Percentiles rank a stretch among this genome's conserved stretches.
phyloP scores from a whole-genome alignment of 2,329 filamentous ascomycete species.

The Arthrobotrys megalospora region DNA sequence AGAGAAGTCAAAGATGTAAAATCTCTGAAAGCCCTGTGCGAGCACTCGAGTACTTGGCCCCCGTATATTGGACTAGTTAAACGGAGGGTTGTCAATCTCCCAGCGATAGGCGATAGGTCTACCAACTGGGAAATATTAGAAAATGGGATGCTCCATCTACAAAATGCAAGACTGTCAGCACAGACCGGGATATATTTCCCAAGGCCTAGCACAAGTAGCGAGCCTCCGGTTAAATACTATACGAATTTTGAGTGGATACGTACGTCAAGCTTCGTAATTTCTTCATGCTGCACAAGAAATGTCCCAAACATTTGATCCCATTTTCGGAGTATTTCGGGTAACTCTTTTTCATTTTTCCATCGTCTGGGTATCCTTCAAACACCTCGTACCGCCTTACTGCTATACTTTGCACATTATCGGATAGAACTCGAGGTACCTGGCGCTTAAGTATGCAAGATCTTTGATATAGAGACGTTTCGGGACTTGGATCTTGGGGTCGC shows the following conservation, averaged over 20 bases:
- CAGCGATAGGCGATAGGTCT: conserved; percentile 18
- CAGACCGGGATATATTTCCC: too few relatives aligned
- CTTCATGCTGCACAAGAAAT: conserved; percentile 40
- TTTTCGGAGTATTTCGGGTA: conserved; percentile 5
- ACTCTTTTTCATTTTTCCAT: not conserved
- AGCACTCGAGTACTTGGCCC: not conserved
- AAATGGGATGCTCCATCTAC: conserved; percentile 18
- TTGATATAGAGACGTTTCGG: not conserved
- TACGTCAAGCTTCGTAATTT: conserved; percentile 16
- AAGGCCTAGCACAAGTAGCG: too few relatives aligned
- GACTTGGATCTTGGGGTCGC: not conserved
- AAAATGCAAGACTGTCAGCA: too few relatives aligned
- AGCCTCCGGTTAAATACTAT: too few relatives aligned
- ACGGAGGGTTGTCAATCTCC: not conserved
- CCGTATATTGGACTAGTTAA: not conserved
- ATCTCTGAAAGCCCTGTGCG: not conserved
- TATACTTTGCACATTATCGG: conserved; percentile 15
- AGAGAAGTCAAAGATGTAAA: conserved; percentile 11
- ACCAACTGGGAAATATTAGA: conserved; percentile 11
- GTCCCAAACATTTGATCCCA: conserved; percentile 1
- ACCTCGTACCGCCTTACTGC: not conserved
- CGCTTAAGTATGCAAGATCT: not conserved
- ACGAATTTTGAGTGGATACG: not conserved
- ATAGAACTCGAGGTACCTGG: not conserved
- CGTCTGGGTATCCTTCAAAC: conserved; percentile 9